phyloP scores from a whole-genome alignment of 108 stramenopile genomes.

The Asterionellopsis glacialis region DNA sequence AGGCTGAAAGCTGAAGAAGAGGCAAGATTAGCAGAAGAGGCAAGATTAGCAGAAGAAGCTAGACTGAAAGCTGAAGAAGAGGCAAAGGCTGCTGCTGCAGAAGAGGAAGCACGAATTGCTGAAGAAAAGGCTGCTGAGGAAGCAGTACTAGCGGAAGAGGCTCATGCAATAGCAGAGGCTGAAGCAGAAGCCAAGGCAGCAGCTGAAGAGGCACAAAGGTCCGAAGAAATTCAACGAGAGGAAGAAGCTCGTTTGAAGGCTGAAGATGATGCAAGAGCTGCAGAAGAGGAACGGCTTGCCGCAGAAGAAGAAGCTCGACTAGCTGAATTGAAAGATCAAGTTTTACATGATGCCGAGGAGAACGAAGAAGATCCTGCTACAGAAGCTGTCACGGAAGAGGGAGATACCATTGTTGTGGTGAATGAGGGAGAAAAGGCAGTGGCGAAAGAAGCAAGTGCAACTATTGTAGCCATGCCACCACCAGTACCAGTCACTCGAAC shows the following conservation, averaged over 20 bases:
- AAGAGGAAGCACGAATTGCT: constrained; percentile 6
- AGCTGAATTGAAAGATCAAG: constrained; percentile 4
- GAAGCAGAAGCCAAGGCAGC: not conserved
- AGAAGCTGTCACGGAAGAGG: not conserved
- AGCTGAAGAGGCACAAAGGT: constrained; percentile 5
- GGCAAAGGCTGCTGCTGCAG: not conserved
- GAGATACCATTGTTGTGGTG: not conserved
- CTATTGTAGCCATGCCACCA: not conserved
- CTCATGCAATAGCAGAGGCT: not conserved
- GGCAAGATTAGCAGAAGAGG: too few species aligned
- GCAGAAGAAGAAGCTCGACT: constrained; percentile 2
- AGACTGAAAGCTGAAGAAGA: too few species aligned
- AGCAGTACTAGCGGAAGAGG: constrained; percentile 5
- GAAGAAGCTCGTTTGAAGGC: not conserved
- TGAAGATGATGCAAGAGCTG: constrained; percentile 2
- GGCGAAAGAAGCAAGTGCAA: not conserved
- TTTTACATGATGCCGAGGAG: not conserved
- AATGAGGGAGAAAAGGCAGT: not conserved
- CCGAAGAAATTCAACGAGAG: constrained; percentile 2
- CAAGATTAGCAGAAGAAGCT: not conserved
- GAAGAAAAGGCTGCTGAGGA: constrained; percentile 6
- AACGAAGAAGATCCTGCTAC: not conserved
- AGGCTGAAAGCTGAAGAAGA: not conserved
- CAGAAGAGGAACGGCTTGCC: constrained; percentile 4
- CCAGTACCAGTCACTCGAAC: not conserved